These are phyloP conservation scores for Mortierella sp. DNA, from an alignment of 371 early-diverging fungal species.

Conservation along the genomic window DNA sequence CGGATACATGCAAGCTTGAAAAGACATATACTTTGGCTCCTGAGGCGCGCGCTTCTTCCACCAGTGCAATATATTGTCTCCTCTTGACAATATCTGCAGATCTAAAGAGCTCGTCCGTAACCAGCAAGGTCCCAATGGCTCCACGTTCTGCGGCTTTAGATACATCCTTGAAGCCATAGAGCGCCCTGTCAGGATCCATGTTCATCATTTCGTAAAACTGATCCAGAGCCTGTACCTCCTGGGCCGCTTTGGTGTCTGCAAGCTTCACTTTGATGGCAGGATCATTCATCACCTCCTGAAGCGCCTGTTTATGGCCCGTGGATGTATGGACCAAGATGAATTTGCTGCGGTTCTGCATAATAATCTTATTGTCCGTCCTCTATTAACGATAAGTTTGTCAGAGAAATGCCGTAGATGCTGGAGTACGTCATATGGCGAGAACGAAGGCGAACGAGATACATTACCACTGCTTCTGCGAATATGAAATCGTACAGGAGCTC, in stretches of 20 bases:
- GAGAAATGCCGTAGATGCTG: no score
- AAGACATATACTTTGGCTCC: conserved; percentile 91
- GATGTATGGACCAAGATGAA: conserved; percentile 92
- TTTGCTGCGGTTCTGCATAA: conserved; percentile 88
- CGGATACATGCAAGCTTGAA: conserved; percentile 92
- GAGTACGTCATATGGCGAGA: no score
- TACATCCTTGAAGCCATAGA: conserved; percentile 91
- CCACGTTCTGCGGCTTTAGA: conserved; percentile 84
- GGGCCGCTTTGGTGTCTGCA: conserved; percentile 92
- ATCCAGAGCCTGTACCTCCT: conserved; percentile 85
- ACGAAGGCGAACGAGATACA: neutral
- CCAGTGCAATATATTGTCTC: conserved; percentile 84
- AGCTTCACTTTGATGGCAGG: conserved; percentile 82
- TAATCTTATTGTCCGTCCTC: conserved; percentile 81
- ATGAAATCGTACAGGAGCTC: conserved; percentile 89
- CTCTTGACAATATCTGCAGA: conserved; percentile 87
- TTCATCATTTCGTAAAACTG: conserved; percentile 91
- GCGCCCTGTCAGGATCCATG: conserved; percentile 89
- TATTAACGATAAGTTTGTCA: conserved; percentile 30
- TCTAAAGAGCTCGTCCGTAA: conserved; percentile 92
- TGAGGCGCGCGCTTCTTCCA: conserved; percentile 79
- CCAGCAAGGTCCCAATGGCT: conserved; percentile 86
- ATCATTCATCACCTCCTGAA: conserved; percentile 93
- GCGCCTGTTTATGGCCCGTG: conserved; percentile 94
- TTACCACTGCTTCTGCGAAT: conserved; percentile 84